Percentiles rank a stretch among this genome's conserved stretches.
Conservation (phyloP, 805 yeast species). For the Lachancea sp. region DNA sequence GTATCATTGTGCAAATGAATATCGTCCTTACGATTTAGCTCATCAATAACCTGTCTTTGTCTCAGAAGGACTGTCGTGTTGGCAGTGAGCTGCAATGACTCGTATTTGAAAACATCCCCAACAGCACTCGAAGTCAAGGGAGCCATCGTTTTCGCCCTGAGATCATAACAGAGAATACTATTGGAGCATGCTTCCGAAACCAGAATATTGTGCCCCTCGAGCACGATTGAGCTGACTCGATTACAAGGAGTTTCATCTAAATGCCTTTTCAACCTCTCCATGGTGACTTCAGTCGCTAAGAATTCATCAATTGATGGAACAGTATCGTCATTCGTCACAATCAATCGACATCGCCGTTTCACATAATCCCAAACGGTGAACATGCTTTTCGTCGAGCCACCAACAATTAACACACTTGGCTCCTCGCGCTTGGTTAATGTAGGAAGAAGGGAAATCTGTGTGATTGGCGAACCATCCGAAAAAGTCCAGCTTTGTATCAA, state of each 20-base stretch:
- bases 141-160: constrained; percentile 11
- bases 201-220: constrained; percentile 14
- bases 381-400: constrained; percentile 57
- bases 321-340: constrained; percentile 27
- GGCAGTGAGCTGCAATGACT: constrained; percentile 18
- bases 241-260: constrained; percentile 3
- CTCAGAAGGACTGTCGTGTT: constrained; percentile 15
- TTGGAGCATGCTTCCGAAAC: constrained; percentile 15
- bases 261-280: not conserved
- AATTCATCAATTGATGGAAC: constrained; percentile 21
- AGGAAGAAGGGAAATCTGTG: constrained; percentile 38
- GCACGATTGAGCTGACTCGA: constrained; percentile 8
- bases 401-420: constrained; percentile 45
- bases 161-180: constrained; percentile 17
- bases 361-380: constrained; percentile 74
- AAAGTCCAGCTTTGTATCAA: constrained; percentile 59
- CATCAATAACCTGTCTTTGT: constrained; percentile 2
- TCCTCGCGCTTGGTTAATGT: constrained; percentile 33
- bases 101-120: constrained; percentile 4
- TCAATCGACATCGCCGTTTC: constrained; percentile 48
- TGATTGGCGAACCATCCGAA: constrained; percentile 44
- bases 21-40: not conserved
- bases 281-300: constrained; percentile 10
- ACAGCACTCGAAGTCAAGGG: constrained; percentile 10
- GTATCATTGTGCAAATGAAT: constrained; percentile 8